Base-by-base conservation (phyloP, 2,329 filamentous ascomycete species). In the Penicillium sclerotigenum region DNA sequence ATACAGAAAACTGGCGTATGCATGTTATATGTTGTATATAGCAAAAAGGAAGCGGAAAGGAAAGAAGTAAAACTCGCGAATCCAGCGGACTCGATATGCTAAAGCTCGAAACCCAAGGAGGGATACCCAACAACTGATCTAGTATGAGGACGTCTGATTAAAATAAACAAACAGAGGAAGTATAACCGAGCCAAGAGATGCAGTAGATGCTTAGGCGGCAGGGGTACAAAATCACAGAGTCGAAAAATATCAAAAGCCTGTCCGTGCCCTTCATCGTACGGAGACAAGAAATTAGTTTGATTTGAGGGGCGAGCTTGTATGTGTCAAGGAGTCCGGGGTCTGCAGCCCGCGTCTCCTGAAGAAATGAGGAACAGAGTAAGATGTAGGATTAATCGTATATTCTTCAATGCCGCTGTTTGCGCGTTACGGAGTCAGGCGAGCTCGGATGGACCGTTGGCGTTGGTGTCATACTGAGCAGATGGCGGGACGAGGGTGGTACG, bases 391-490 rank as follows among this genome's bases (percentile, higher is more conserved):
- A 7, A 24, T 20, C 10, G 9, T n/a, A 29, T 9, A 31, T 34
- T 51, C 11, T 4, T 60, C 38, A 64, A 5, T 56, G 18, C 20
- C 53, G 52, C 28, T 40, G 16, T 47, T 58, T 65, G 10, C 57
- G 58, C 29, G 36, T 37, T 4, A 47, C n/a, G 3, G 40, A 10
- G 6, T 66, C 62, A 54, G 61, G 52, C 22, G 59, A 66, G 45
- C 26, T 58, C 54, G 59, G 53, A 9, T 62, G 40, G 10, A 57
- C 24, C 7, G 54, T 58, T 14, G 60, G 58, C 9, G 64, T 59
- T 13, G 61, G 60, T 9, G 64, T 66, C 64, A 66, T 66, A 28
- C 54, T 64, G n/a, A 66, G 62, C n/a, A 59, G 28, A 42, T 65
- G 63, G 33, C 58, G 63, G 28, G 64, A 65, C 0, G 63, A 63